Evolutionary conservation across 345 rosid genomes (phyloP), one percentile per base, ranked within the genome.

Genomic region (Eucalyptus regnans): DNA sequence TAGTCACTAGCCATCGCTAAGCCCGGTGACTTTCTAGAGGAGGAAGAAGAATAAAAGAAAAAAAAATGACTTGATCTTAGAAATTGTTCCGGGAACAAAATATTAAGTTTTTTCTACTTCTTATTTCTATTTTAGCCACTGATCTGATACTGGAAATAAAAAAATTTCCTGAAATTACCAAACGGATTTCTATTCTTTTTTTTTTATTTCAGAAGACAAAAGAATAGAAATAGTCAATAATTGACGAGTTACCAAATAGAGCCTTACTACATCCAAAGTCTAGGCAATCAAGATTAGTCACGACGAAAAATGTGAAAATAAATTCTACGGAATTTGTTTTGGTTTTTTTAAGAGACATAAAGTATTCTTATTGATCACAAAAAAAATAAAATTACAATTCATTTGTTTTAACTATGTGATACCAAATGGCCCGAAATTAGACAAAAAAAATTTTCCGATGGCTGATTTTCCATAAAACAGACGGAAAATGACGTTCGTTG

Each of bases 181-280:
- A 52, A 52, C 1, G 0, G 23, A 52, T 52, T 20, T 52, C 0
- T 52, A 52, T 52, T n/a, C n/a, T n/a, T 52, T 0, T 52, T 20
- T 52, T 52, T 52, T 8, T 52, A 22, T 52, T 18, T 0, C 0
- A 52, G 0, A 2, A 0, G 0, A 18, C 0, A 20, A 18, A 52
- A 52, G 10, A 52, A 52, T 0, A 20, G 0, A 52, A 52, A 18
- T n/a, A 7, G 20, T 20, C 0, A 52, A 52, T 52, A 52, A 52
- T 52, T 52, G 0, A 20, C 5, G 10, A 52, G 4, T 52, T 52
- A 52, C 58, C 25, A 52, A 18, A 52, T 20, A 52, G 0, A 23
- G 25, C 58, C 10, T 52, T 20, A 52, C 58, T 56, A 23, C 12
- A 0, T 56, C 5, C 41, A 15, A 66, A 0, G 41, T 66, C 76